Evolutionary conservation across 257 asterid species (phyloP).

Genomic region (Solanum etuberosum): DNA sequence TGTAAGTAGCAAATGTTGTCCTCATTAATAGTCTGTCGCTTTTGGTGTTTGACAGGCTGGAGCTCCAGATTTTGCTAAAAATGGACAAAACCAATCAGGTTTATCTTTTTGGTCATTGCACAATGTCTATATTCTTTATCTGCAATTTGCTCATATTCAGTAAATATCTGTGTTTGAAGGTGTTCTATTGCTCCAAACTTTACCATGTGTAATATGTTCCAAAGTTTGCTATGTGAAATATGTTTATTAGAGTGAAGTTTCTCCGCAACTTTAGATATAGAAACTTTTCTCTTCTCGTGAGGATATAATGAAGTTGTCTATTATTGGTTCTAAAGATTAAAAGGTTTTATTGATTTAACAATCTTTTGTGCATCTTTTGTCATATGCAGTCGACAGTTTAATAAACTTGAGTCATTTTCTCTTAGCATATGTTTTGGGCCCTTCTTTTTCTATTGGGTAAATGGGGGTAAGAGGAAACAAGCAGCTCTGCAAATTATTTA

Average conservation of each 20-base stretch:
- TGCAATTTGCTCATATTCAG: neutral
- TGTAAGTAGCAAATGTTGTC: neutral
- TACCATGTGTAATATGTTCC: neutral
- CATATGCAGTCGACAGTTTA: neutral
- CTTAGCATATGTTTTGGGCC: neutral
- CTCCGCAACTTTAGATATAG: neutral
- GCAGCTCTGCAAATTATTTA: neutral
- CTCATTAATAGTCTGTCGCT: neutral
- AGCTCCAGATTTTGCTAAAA: conserved; percentile 17
- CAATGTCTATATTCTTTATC: neutral
- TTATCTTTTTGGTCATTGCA: neutral
- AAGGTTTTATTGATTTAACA: neutral
- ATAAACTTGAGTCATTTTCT: neutral
- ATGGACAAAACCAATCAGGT: conserved; percentile 32
- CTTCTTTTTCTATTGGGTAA: neutral
- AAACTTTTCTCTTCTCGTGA: neutral
- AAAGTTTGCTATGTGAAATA: neutral
- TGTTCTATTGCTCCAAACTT: neutral
- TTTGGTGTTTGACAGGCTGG: conserved; percentile 29
- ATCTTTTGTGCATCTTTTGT: neutral
- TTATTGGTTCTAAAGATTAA: neutral
- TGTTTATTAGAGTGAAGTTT: neutral
- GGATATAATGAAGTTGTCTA: neutral
- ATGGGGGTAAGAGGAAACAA: neutral
- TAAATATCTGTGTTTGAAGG: neutral